Base-by-base conservation (phyloP, 2,329 filamentous ascomycete genomes). In the Oidium heveae region DNA sequence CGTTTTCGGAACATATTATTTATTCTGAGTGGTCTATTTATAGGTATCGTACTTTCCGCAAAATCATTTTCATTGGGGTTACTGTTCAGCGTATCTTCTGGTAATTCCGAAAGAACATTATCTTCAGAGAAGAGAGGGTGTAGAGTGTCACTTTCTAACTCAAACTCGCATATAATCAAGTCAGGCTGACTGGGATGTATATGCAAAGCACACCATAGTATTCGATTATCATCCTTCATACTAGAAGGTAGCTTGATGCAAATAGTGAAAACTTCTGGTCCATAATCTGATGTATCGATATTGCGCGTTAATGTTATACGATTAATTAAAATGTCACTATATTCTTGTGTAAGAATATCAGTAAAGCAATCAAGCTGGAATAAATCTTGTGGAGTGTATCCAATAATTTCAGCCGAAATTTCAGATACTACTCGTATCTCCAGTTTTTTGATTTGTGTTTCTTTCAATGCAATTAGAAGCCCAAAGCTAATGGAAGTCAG, bases 181-280 rank as follows among this genome's bases (percentile, higher is more conserved):
- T 84, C 76, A 0, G 78, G 75, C 58, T 86, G 78, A 0, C 71
- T 68, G 0, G 80, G 73, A 53, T 80, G 84, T 55, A 84, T 74
- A 62, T 94, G 87, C 60, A 91, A 80, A 8, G 86, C 86, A 65
- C 86, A 93, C 87, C 87, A 94, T 1, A 94, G 68, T 63, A 88
- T 91, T 54, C 74, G 71, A 4, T 33, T 71, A 72, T 57, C 72
- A 71, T 41, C 70, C 64, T 55, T n/a, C 15, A 49, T 24, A 16
- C 16, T n/a, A 33, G 41, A 53, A 0, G 78, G 74, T 0, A 72
- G 67, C n/a, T 76, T 76, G 47, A 94, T 72, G 0, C 82, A 80
- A 52, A 94, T 67, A 52, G 84, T 84, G 60, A 94, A 91, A 2
- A 94, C 84, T 61, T 94, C 86, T 0, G 86, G 86, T 0, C 86